phyloP scores from a whole-genome alignment of 2,329 filamentous ascomycete species.

The Daldinia sp. region DNA sequence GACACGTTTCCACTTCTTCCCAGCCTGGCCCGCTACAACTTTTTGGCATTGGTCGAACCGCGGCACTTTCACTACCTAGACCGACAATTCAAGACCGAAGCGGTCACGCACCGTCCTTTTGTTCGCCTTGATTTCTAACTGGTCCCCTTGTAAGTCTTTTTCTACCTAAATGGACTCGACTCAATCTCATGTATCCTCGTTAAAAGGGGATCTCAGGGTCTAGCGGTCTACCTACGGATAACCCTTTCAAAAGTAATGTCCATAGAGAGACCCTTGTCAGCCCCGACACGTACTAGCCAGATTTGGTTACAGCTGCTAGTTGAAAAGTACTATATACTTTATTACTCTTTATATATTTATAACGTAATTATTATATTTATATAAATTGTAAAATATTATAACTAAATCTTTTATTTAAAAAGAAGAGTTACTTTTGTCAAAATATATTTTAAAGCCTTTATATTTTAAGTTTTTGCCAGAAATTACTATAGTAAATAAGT shows the following conservation, averaged over 20 bases:
- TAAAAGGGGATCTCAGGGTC: constrained; percentile 12
- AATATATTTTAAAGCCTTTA: too few species aligned
- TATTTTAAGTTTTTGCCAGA: too few species aligned
- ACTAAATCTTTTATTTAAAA: too few species aligned
- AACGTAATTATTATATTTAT: too few species aligned
- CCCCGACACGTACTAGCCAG: too few species aligned
- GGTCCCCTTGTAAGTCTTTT: not conserved
- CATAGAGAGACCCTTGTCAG: too few species aligned
- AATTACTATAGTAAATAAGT: too few species aligned
- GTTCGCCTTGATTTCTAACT: constrained; percentile 13
- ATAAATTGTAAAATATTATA: too few species aligned
- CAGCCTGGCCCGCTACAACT: constrained; percentile 31
- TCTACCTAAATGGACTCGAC: not conserved
- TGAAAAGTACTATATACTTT: too few species aligned
- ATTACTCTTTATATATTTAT: too few species aligned
- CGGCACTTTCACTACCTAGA: constrained; percentile 37
- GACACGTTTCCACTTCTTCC: constrained; percentile 31
- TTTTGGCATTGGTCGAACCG: constrained; percentile 36
- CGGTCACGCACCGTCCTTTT: constrained; percentile 37
- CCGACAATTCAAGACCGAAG: constrained; percentile 33
- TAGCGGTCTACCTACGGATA: constrained; percentile 36
- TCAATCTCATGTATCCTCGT: constrained; percentile 19
- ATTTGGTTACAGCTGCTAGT: too few species aligned
- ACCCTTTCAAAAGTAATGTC: not conserved
- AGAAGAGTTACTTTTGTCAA: too few species aligned